Percentiles rank a stretch among this genome's conserved stretches.
Evolutionary conservation across 169 alveolate genomes (phyloP).

Genomic region (Plasmodium malariae): DNA sequence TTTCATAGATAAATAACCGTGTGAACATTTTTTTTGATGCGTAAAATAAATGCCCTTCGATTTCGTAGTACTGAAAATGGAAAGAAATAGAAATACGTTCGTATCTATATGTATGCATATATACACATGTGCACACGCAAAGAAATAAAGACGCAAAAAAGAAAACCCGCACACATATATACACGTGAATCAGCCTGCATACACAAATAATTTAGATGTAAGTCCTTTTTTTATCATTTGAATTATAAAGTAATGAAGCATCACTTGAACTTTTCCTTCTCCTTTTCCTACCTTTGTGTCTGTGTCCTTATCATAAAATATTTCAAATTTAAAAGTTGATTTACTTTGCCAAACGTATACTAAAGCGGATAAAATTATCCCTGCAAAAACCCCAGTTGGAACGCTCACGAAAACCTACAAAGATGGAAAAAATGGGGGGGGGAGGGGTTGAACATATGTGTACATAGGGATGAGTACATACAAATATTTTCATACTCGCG

Average conservation of each 20-base stretch:
- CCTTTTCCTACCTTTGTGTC: slow-evolving; percentile 79
- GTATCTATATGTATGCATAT: background rate
- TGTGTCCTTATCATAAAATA: slow-evolving; percentile 84
- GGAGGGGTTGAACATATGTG: too few relatives aligned
- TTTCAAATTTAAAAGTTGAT: slow-evolving; percentile 86
- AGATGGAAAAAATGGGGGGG: too few relatives aligned
- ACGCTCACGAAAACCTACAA: slow-evolving; percentile 81
- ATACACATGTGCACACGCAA: too few relatives aligned
- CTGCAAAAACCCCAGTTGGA: slow-evolving; percentile 86
- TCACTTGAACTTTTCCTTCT: background rate
- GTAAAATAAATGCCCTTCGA: slow-evolving; percentile 88
- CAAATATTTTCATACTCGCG: too few relatives aligned
- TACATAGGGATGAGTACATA: too few relatives aligned
- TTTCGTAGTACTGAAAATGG: slow-evolving; percentile 82
- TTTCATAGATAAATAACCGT: slow-evolving; percentile 84
- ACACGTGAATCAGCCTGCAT: background rate
- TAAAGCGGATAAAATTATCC: slow-evolving; percentile 85
- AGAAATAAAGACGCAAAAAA: slow-evolving; percentile 8
- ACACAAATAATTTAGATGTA: background rate
- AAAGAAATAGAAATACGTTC: background rate
- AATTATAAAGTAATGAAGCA: too few relatives aligned
- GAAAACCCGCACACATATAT: background rate
- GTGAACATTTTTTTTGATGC: slow-evolving; percentile 87
- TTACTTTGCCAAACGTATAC: slow-evolving; percentile 89
- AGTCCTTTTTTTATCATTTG: background rate